Base-by-base conservation (phyloP, 768 basidiomycete genomes). In the Lentinula lateritia region DNA sequence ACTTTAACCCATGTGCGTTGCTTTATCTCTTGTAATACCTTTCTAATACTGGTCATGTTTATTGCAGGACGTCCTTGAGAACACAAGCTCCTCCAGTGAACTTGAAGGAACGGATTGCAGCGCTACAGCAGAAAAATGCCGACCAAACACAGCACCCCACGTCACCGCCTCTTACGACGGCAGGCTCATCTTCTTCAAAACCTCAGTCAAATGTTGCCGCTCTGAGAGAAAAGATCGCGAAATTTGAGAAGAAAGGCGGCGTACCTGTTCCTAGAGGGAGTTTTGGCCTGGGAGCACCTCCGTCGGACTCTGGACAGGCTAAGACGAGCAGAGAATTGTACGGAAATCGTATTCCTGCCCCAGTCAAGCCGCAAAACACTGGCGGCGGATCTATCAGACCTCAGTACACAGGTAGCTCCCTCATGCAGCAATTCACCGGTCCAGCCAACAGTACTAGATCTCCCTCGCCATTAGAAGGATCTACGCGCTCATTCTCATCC, bases 91-190 rank as follows among this genome's bases (percentile, higher is more conserved):
- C 74, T 38, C 71, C 72, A 46, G 77, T 75, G 56, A 89, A 88
- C 70, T 83, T 92, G 69, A 91, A 87, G 73, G 90, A 92, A 66
- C 87, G 91, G 58, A 92, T 93, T 64, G 91, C 91, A 16, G 90
- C 90, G 32, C 76, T 93, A 53, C 85, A 93, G 70, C 89, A 90
- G 66, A 80, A 83, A 58, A 79, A 76, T 70, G 60, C 66, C 54
- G 69, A 63, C 43, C 59, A 60, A 18, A 38, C 45, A 42, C 59
- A 60, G 50, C 48, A 38, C 50, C 59, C 59, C 15, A 52, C 59
- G 36, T 59, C 58, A 50, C 62, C 39, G 45, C 61, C 63, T 63
- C 60, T 18, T 50, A 61, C 56, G 54, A 64, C 43, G 20, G 16
- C 53, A 8, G 7, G 20, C 42, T 57, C 62, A 12, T 45, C 52